Conservation (phyloP, 148 eudicot genomes). For the Salicornia ramosissima region DNA sequence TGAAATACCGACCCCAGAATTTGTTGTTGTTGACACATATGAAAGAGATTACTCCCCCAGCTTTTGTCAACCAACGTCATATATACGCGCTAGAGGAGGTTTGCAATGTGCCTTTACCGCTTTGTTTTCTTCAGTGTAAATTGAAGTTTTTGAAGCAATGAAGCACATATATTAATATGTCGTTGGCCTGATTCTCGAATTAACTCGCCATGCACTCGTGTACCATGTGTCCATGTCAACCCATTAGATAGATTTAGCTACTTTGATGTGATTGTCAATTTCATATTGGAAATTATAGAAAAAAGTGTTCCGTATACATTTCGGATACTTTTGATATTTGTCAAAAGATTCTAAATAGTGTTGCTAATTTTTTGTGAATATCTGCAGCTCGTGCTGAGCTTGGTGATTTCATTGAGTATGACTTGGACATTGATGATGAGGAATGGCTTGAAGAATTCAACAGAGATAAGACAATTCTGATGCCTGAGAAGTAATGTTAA, state of each 20-base stretch:
- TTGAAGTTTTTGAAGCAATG: not conserved
- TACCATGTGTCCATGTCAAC: not conserved
- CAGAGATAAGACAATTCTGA: constrained; percentile 50
- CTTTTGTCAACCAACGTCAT: constrained; percentile 76
- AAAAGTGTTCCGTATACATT: not conserved
- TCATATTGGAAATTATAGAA: not conserved
- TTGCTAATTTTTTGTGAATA: constrained; percentile 8
- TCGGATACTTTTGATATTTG: not conserved
- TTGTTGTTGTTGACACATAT: constrained; percentile 77
- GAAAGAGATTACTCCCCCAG: constrained; percentile 89
- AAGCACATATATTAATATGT: constrained; percentile 11
- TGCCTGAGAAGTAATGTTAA: constrained; percentile 66
- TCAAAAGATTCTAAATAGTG: not conserved
- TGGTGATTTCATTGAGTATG: constrained; percentile 96
- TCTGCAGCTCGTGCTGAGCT: constrained; percentile 83
- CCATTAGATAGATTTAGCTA: not conserved
- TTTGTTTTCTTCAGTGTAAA: not conserved
- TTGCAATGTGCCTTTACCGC: constrained; percentile 9
- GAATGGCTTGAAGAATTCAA: constrained; percentile 88
- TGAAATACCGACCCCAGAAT: constrained; percentile 91
- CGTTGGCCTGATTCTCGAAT: not conserved
- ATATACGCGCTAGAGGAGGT: constrained; percentile 97
- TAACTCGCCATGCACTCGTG: not conserved
- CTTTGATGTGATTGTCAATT: not conserved
- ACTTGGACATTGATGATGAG: constrained; percentile 92